These are phyloP conservation scores for Pseudotsuga menziesii DNA, from an alignment of 75 land plant genomes.

Conservation along the genomic window DNA sequence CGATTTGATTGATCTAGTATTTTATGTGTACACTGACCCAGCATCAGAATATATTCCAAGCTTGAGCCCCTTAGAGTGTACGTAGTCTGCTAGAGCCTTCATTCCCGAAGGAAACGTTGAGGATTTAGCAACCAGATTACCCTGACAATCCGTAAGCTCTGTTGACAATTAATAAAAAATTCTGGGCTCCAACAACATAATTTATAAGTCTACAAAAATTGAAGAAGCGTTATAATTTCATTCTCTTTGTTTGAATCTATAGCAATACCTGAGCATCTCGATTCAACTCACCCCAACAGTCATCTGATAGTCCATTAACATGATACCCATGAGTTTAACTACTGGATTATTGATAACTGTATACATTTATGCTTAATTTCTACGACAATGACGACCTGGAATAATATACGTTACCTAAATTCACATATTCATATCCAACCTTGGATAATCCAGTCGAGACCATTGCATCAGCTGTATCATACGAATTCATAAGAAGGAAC, in stretches of 20 bases:
- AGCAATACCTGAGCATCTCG: slow-evolving; percentile 33
- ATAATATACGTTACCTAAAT: background rate
- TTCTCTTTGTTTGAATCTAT: background rate
- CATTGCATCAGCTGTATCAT: slow-evolving; percentile 4
- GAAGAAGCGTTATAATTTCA: background rate
- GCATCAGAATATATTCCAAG: slow-evolving; percentile 91
- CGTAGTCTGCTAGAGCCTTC: slow-evolving; percentile 87
- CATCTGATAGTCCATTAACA: slow-evolving; percentile 22
- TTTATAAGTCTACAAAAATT: background rate
- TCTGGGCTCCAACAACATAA: background rate
- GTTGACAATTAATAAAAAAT: background rate
- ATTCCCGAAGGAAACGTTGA: slow-evolving; percentile 90
- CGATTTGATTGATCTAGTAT: slow-evolving; percentile 5
- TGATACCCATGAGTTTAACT: background rate
- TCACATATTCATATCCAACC: slow-evolving; percentile 9
- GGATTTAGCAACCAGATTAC: slow-evolving; percentile 52
- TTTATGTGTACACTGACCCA: slow-evolving; percentile 45
- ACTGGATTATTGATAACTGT: no score
- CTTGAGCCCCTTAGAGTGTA: slow-evolving; percentile 81
- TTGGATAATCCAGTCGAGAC: slow-evolving; percentile 4
- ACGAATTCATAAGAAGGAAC: background rate
- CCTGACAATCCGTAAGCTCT: slow-evolving; percentile 33
- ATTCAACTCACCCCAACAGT: slow-evolving; percentile 50
- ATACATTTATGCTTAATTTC: no score
- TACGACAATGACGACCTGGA: background rate